Percentiles rank a stretch among this genome's conserved stretches.
phyloP scores from a whole-genome alignment of 495 filamentous ascomycete species.

The Podospora comata region DNA sequence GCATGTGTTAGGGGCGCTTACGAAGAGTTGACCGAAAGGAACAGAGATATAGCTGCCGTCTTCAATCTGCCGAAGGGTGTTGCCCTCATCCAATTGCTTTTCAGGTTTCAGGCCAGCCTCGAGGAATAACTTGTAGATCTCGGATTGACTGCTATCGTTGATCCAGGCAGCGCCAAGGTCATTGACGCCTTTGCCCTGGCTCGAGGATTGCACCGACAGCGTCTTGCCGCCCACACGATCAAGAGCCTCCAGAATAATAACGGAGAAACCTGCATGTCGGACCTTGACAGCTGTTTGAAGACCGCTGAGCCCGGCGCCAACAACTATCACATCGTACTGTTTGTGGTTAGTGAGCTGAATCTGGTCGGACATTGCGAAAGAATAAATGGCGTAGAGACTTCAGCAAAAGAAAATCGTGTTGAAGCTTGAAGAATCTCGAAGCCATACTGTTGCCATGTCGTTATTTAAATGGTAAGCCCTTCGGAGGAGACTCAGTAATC shows the following conservation, averaged over 20 bases:
- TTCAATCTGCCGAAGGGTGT: slow-evolving; percentile 33
- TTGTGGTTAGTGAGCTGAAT: background rate
- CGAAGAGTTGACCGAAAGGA: background rate
- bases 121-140: slow-evolving; percentile 37
- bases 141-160: slow-evolving; percentile 49
- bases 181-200: slow-evolving; percentile 27
- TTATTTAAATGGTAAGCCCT: background rate
- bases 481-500: background rate
- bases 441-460: background rate
- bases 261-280: slow-evolving; percentile 41
- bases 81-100: slow-evolving; percentile 43
- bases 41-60: slow-evolving; percentile 17
- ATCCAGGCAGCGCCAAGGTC: slow-evolving; percentile 55
- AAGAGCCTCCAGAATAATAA: slow-evolving; percentile 47
- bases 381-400: background rate
- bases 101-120: slow-evolving; percentile 40
- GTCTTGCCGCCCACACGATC: slow-evolving; percentile 54
- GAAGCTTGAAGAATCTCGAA: background rate
- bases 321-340: slow-evolving; percentile 35
- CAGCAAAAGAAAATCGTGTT: background rate
- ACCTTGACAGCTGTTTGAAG: slow-evolving; percentile 45
- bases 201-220: slow-evolving; percentile 26
- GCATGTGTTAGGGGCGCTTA: background rate
- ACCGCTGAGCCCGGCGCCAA: slow-evolving; percentile 53
- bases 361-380: background rate